Conservation (phyloP, 2,329 filamentous ascomycete genomes). For the Cryoendolithus antarcticus region DNA sequence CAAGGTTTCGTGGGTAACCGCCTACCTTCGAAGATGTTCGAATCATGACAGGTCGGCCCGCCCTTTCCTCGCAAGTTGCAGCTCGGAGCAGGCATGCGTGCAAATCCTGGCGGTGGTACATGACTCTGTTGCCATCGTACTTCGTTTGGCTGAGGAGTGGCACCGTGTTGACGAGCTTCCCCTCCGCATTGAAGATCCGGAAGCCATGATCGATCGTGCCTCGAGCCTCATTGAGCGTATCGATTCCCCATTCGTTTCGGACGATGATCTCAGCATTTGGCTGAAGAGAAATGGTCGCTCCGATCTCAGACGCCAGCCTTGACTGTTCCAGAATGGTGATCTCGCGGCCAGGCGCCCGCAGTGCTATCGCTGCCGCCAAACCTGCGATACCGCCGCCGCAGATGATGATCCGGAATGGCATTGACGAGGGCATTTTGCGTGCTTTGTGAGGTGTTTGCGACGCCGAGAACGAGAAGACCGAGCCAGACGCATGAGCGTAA, state of each 20-base stretch:
- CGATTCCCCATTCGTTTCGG: constrained; percentile 15
- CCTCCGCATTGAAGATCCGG: constrained; percentile 24
- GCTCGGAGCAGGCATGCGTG: constrained; percentile 22
- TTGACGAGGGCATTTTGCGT: constrained; percentile 13
- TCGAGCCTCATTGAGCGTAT: constrained; percentile 17
- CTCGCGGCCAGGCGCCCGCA: constrained; percentile 22
- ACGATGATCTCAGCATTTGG: too few relatives aligned
- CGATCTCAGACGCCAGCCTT: constrained; percentile 23
- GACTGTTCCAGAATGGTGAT: constrained; percentile 25
- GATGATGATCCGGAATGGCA: constrained; percentile 22
- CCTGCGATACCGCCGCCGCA: constrained; percentile 22
- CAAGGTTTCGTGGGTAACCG: too few relatives aligned
- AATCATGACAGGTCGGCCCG: constrained; percentile 17
- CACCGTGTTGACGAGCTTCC: constrained; percentile 22
- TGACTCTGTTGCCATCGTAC: constrained; percentile 29
- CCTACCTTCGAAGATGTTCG: constrained; percentile 13
- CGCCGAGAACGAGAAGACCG: constrained; percentile 3
- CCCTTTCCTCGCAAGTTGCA: constrained; percentile 11
- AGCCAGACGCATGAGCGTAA: constrained; percentile 1
- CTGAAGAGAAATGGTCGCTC: constrained; percentile 31
- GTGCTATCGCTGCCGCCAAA: constrained; percentile 23
- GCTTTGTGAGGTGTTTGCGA: constrained; percentile 3
- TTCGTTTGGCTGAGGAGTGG: constrained; percentile 16
- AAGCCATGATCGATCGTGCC: constrained; percentile 27
- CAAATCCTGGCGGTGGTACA: constrained; percentile 32